These are phyloP conservation scores for Trametes hirsuta DNA, from an alignment of 1,284 basidiomycete genomes.

Conservation along the genomic window DNA sequence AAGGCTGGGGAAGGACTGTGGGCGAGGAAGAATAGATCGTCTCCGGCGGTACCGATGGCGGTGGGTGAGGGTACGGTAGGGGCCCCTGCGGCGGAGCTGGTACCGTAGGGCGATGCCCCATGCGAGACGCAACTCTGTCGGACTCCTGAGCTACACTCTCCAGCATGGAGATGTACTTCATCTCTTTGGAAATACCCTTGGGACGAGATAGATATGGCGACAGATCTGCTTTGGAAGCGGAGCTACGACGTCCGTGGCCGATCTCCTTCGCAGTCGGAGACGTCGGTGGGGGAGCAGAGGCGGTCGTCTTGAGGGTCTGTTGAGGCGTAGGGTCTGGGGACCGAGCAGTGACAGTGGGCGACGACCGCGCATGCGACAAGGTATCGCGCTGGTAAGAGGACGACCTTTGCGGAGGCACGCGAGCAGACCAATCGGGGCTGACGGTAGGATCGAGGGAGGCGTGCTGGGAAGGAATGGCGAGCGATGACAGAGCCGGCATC, in stretches of 20 bases:
- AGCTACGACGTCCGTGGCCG: slow-evolving; percentile 26
- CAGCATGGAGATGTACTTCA: slow-evolving; percentile 75
- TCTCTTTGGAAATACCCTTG: slow-evolving; percentile 58
- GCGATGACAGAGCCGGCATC: slow-evolving; percentile 8
- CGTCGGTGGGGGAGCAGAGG: not conserved
- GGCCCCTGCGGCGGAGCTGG: slow-evolving; percentile 1
- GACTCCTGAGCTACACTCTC: slow-evolving; percentile 76
- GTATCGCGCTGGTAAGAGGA: not conserved
- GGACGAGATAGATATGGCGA: slow-evolving; percentile 64
- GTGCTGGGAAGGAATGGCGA: slow-evolving; percentile 7
- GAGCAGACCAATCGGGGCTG: slow-evolving; percentile 19
- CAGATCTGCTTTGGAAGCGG: slow-evolving; percentile 52
- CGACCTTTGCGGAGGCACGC: slow-evolving; percentile 11
- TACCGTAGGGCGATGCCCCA: slow-evolving; percentile 37
- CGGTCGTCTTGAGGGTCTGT: not conserved
- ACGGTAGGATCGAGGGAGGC: slow-evolving; percentile 4
- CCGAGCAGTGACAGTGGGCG: slow-evolving; percentile 2
- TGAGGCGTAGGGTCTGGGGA: not conserved
- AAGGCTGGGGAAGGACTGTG: slow-evolving; percentile 12
- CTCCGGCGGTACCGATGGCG: slow-evolving; percentile 29
- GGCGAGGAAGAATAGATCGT: slow-evolving; percentile 40
- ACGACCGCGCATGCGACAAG: slow-evolving; percentile 5
- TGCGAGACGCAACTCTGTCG: slow-evolving; percentile 56
- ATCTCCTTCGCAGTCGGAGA: slow-evolving; percentile 8
- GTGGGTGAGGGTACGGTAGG: slow-evolving; percentile 15